Conservation (phyloP, 805 yeast species). For the Starmerella apis region DNA sequence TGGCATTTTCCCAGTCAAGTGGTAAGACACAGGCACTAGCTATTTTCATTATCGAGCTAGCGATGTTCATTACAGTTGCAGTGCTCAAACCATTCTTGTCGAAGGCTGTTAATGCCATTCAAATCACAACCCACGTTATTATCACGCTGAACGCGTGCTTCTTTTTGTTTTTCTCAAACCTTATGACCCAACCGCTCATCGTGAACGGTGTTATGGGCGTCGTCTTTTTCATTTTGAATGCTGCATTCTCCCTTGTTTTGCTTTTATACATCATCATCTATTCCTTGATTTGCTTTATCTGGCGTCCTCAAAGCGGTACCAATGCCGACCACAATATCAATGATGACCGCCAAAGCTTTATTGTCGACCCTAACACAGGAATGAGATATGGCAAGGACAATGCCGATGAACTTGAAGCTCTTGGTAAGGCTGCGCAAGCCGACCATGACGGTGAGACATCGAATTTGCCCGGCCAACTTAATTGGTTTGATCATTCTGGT, state of each 20-base stretch:
- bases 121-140: constrained; percentile 62
- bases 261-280: constrained; percentile 61
- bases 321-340: constrained; percentile 70
- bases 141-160: constrained; percentile 69
- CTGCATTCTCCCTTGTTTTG: constrained; percentile 71
- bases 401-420: constrained; percentile 45
- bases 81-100: constrained; percentile 67
- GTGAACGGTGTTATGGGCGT: constrained; percentile 86
- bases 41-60: constrained; percentile 64
- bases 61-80: constrained; percentile 54
- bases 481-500: constrained; percentile 23
- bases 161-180: constrained; percentile 73
- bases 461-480: constrained; percentile 28
- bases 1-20: constrained; percentile 66
- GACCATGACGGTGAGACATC: constrained; percentile 40
- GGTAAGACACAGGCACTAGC: constrained; percentile 76
- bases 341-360: constrained; percentile 86
- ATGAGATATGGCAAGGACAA: constrained; percentile 15
- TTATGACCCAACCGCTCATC: constrained; percentile 68
- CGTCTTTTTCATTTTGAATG: constrained; percentile 78
- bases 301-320: constrained; percentile 77
- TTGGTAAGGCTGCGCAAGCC: constrained; percentile 74
- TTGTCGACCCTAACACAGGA: constrained; percentile 24
- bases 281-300: constrained; percentile 40
- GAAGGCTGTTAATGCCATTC: constrained; percentile 67